Percentiles rank a stretch among this genome's conserved stretches.
These are phyloP conservation scores for Thermothielavioides terrestris DNA, from an alignment of 495 filamentous ascomycete genomes.

Conservation along the genomic window DNA sequence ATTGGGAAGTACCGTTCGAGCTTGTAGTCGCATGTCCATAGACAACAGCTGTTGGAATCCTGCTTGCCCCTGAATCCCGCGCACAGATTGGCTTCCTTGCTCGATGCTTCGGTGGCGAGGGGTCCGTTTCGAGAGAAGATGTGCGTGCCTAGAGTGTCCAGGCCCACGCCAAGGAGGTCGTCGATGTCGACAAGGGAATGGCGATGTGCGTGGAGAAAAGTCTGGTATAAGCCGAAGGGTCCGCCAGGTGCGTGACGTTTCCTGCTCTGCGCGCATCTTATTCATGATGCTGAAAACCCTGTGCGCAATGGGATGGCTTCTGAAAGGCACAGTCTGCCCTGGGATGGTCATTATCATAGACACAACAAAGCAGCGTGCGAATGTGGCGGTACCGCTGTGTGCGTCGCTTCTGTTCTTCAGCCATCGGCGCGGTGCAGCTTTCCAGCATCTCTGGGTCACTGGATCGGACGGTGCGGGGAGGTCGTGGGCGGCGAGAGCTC, in stretches of 20 bases:
- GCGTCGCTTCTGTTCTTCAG: conserved; percentile 69
- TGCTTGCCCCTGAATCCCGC: conserved; percentile 44
- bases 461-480: conserved; percentile 52
- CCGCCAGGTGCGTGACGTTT: conserved; percentile 55
- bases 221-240: conserved; percentile 86
- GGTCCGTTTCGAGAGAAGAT: conserved; percentile 46
- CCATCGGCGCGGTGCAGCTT: conserved; percentile 68
- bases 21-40: conserved; percentile 40
- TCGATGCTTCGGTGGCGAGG: conserved; percentile 40
- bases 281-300: conserved; percentile 70
- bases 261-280: conserved; percentile 69
- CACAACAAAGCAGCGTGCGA: too few species aligned
- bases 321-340: conserved; percentile 48
- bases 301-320: conserved; percentile 37
- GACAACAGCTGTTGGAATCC: not conserved
- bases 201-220: conserved; percentile 78
- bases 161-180: conserved; percentile 60
- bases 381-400: conserved; percentile 54
- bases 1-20: conserved; percentile 45
- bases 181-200: conserved; percentile 85
- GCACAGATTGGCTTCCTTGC: conserved; percentile 37
- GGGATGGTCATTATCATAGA: not conserved
- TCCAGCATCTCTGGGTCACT: conserved; percentile 72
- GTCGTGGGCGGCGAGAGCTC: conserved; percentile 39
- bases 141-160: conserved; percentile 68